Evolutionary conservation across 2,329 filamentous ascomycete genomes (phyloP).

Genomic region (Macroventuria anomochaeta): DNA sequence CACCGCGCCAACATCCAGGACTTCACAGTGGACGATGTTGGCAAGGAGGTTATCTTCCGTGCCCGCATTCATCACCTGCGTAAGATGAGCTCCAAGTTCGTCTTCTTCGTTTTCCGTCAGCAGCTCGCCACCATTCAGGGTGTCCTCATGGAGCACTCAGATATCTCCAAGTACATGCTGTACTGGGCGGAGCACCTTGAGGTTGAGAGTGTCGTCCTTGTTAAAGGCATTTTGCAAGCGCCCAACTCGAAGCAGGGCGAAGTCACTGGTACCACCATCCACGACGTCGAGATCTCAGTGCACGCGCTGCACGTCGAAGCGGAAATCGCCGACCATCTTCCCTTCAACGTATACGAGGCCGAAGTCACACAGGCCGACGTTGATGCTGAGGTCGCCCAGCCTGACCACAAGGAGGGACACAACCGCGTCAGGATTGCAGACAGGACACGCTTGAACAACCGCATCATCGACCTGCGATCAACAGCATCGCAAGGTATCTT

Average conservation of each 20-base stretch:
- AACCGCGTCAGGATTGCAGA: constrained; percentile 69
- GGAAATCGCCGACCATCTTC: constrained; percentile 65
- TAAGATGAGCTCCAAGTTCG: constrained; percentile 79
- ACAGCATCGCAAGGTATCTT: constrained; percentile 86
- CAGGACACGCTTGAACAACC: constrained; percentile 76
- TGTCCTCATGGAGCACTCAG: constrained; percentile 70
- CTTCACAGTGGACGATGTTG: constrained; percentile 60
- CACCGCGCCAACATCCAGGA: constrained; percentile 58
- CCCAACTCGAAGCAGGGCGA: constrained; percentile 70
- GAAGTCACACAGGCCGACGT: constrained; percentile 66
- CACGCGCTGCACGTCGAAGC: constrained; percentile 68
- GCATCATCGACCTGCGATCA: constrained; percentile 85
- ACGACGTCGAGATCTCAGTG: constrained; percentile 77
- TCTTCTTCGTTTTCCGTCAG: constrained; percentile 86
- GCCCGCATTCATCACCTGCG: constrained; percentile 80
- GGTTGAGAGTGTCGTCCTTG: constrained; percentile 77
- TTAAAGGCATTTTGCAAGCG: constrained; percentile 74
- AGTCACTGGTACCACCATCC: constrained; percentile 76
- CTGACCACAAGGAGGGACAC: constrained; percentile 63
- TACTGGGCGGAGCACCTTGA: constrained; percentile 86
- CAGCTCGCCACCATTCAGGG: constrained; percentile 84
- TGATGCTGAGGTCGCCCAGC: constrained; percentile 57
- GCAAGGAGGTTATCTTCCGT: constrained; percentile 69
- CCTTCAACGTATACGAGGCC: constrained; percentile 74
- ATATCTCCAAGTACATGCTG: constrained; percentile 75